Base-by-base conservation (phyloP, 1,139 yeast species). In the Petasospora rhodanensis region DNA sequence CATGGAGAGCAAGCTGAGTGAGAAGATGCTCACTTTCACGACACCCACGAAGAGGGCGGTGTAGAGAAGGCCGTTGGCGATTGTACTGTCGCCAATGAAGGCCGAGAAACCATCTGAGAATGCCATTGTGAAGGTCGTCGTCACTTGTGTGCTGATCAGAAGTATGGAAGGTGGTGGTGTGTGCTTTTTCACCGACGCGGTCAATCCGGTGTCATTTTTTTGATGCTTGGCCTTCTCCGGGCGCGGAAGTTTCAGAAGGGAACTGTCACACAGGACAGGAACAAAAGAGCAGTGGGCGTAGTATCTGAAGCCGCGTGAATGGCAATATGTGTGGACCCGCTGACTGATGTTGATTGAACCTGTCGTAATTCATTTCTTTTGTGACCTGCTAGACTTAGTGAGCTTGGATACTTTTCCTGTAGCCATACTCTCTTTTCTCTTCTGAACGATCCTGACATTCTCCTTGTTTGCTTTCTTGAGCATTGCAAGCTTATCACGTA, bases 11-110 rank as follows among this genome's bases (percentile, higher is more conserved):
- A 66, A 55, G 37, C 68, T 61, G 39, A 76, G 61, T 2, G 60
- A 31, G 22, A 68, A 53, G 4, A 66, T 59, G 31, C 79, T 72
- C 36, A 70, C 46, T 47, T 74, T 74, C 44, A 61, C 53, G 2
- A 68, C 70, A 26, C 82, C 83, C 26, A 70, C 55, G 15, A 67
- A 54, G 28, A 76, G 61, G 3, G 70, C 59, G 12, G 43, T 20
- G 54, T 62, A 61, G 19, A 61, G 42, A 7, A 52, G 18, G 2
- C 34, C 46, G 30, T 52, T 58, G 14, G 53, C 31, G 10, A 41
- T 13, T 14, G 40, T 42, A 25, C 48, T 45, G 8, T 45, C 33
- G 6, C 38, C 42, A 13, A 55, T 38, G 13, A 52, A 26, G 10
- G 46, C 41, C 13, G 44, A 36, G 19, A 59, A 37, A 31, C 51